These are phyloP conservation scores for Dryadomyces quercus-mongolicae DNA, from an alignment of 2,329 filamentous ascomycete genomes.

Conservation along the genomic window DNA sequence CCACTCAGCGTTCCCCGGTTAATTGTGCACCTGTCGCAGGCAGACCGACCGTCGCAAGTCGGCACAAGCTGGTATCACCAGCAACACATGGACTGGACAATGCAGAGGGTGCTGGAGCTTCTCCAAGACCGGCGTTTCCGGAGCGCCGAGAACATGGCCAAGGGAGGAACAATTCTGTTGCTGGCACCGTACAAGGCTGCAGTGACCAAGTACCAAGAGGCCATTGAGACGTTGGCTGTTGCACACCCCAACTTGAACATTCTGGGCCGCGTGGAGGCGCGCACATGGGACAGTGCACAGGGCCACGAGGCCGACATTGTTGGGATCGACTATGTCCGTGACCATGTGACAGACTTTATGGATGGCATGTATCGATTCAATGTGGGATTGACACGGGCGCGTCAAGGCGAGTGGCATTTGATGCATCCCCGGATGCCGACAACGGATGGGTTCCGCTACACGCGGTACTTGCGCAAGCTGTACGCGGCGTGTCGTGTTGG, in stretches of 20 bases:
- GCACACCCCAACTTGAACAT: conserved; percentile 13
- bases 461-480: conserved; percentile 9
- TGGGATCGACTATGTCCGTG: conserved; percentile 33
- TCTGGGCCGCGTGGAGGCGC: conserved; percentile 21
- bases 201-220: conserved; percentile 20
- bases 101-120: conserved; percentile 19
- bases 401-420: conserved; percentile 31
- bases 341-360: conserved; percentile 25
- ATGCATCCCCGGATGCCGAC: conserved; percentile 26
- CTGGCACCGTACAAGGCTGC: conserved; percentile 30
- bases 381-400: conserved; percentile 31
- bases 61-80: conserved; percentile 29
- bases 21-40: conserved; percentile 17
- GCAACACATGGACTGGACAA: conserved; percentile 24
- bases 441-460: background rate
- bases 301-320: conserved; percentile 36
- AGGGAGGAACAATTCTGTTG: conserved; percentile 28
- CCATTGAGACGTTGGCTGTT: conserved; percentile 15
- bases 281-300: conserved; percentile 33
- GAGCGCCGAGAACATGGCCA: conserved; percentile 13
- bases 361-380: conserved; percentile 31
- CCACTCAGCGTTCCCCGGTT: conserved; percentile 23
- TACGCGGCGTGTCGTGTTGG: conserved; percentile 8
- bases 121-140: conserved; percentile 21
- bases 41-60: conserved; percentile 11